phyloP scores from a whole-genome alignment of 2,329 filamentous ascomycete genomes.

The Stagonosporopsis cucurbitacearum region DNA sequence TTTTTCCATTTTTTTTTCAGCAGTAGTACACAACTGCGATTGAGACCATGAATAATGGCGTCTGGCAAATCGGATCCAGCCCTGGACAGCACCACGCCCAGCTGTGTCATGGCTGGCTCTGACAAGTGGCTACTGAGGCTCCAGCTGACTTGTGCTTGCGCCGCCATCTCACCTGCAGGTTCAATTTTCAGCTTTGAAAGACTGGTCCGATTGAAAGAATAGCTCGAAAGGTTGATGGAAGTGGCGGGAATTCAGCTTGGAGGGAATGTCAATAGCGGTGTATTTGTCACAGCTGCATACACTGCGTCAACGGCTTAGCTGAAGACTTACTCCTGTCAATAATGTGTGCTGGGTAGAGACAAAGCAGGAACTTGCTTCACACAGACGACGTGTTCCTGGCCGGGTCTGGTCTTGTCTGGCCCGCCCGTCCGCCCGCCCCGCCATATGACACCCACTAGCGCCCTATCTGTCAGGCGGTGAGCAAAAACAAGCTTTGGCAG shows the following conservation, averaged over 20 bases:
- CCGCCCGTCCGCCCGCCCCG: background rate
- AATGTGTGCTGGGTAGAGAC: background rate
- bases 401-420: too few species aligned
- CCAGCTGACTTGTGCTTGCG: constrained; percentile 13
- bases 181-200: background rate
- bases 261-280: background rate
- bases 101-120: background rate
- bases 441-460: constrained; percentile 9
- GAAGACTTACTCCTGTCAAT: background rate
- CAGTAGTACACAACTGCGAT: constrained; percentile 2
- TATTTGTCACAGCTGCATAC: background rate
- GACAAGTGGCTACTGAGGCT: constrained; percentile 7
- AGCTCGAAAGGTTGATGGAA: background rate
- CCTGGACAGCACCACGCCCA: too few species aligned
- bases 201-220: constrained; percentile 11
- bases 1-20: too few species aligned
- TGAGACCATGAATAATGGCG: background rate
- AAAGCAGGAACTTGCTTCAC: too few species aligned
- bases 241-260: background rate
- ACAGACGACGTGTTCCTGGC: background rate
- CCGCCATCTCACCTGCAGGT: constrained; percentile 19
- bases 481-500: constrained; percentile 28
- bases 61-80: too few species aligned
- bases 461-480: background rate
- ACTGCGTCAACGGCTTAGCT: background rate